These are phyloP conservation scores for Casaregolazyma suthepensis DNA, from an alignment of 1,139 yeast species.

Conservation along the genomic window DNA sequence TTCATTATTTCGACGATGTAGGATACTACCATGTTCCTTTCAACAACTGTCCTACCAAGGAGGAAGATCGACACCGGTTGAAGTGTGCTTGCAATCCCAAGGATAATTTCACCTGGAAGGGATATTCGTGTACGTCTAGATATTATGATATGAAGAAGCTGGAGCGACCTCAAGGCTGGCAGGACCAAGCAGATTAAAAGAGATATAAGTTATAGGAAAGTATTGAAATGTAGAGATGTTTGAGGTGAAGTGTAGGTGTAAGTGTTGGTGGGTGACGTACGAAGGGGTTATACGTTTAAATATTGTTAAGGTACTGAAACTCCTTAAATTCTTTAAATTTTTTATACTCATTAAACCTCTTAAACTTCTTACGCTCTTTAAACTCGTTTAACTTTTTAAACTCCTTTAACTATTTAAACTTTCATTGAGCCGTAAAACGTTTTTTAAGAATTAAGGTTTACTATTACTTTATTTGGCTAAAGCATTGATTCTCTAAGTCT, in stretches of 20 bases:
- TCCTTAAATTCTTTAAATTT: too few relatives aligned
- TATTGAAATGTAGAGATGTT: neutral
- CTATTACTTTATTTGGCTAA: neutral
- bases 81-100: conserved; percentile 49
- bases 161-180: conserved; percentile 75
- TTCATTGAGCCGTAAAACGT: neutral
- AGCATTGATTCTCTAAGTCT: too few relatives aligned
- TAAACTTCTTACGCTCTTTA: too few relatives aligned
- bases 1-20: conserved; percentile 75
- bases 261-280: too few relatives aligned
- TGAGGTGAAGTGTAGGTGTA: too few relatives aligned
- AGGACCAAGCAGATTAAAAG: conserved; percentile 17
- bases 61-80: conserved; percentile 36
- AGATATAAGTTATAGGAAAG: neutral
- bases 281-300: too few relatives aligned
- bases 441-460: neutral
- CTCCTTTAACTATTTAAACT: too few relatives aligned
- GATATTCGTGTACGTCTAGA: conserved; percentile 75
- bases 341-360: too few relatives aligned
- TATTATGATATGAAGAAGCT: conserved; percentile 59
- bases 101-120: conserved; percentile 79
- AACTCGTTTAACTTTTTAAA: too few relatives aligned
- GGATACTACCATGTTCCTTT: conserved; percentile 84
- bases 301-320: too few relatives aligned
- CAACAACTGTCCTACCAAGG: conserved; percentile 60